Evolutionary conservation across 306 rosid species (phyloP).

Genomic region (Vigna radiata): DNA sequence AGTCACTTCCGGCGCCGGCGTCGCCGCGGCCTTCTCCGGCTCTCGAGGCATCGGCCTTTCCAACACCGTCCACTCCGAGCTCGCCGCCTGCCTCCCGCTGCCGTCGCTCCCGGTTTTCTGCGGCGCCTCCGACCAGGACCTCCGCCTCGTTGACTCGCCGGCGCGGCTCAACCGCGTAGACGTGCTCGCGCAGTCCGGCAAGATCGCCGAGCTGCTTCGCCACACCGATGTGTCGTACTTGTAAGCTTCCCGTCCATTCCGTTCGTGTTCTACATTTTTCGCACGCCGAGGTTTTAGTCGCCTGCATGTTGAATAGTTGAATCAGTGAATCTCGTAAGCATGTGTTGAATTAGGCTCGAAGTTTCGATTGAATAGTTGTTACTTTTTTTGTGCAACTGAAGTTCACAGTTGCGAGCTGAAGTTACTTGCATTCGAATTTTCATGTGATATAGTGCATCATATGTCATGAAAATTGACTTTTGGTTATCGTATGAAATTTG

Average conservation of each 20-base stretch:
- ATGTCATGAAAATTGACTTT: constrained; percentile 24
- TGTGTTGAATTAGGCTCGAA: background rate
- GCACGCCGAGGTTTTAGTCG: constrained; percentile 38
- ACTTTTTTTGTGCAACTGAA: constrained; percentile 24
- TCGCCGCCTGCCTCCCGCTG: constrained; percentile 87
- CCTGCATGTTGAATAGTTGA: constrained; percentile 24
- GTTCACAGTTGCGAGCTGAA: constrained; percentile 14
- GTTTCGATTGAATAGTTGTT: constrained; percentile 14
- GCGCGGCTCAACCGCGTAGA: constrained; percentile 57
- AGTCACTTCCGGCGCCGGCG: constrained; percentile 43
- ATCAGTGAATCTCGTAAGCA: constrained; percentile 26
- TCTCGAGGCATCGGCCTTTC: constrained; percentile 76
- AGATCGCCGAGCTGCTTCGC: constrained; percentile 88
- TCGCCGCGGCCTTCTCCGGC: constrained; percentile 31
- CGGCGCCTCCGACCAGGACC: constrained; percentile 76
- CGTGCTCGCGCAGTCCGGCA: constrained; percentile 67
- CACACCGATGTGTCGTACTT: constrained; percentile 87
- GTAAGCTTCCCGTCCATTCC: constrained; percentile 54
- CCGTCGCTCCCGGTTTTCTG: constrained; percentile 95
- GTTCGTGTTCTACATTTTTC: constrained; percentile 29
- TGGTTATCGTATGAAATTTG: constrained; percentile 12
- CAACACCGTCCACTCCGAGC: constrained; percentile 86
- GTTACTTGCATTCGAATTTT: constrained; percentile 36
- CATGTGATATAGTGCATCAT: constrained; percentile 27
- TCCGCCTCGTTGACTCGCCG: constrained; percentile 69